Base-by-base conservation (phyloP, 371 early-diverging fungal species). In the Actinomucor elegans region DNA sequence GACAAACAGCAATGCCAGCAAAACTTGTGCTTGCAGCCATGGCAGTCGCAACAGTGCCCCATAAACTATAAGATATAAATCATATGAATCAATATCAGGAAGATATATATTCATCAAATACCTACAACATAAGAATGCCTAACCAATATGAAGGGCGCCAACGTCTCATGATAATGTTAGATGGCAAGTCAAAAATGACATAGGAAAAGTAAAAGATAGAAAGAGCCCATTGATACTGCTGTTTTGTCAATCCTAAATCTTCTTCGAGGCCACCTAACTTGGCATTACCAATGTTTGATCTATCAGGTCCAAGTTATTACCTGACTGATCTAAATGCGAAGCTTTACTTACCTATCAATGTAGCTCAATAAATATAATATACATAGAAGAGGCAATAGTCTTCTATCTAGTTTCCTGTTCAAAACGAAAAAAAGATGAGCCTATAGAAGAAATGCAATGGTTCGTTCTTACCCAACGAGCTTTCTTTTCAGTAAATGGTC, bases 211-310 rank as follows among this genome's bases (percentile, higher is more conserved):
- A 57, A 36, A 55, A 60, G 23, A 61, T 63, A 38, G 66, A 55
- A 29, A 72, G 33, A 32, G 55, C 34, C 62, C 60, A 60, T 31
- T 52, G 35, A 36, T 64, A 74, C 28, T 74, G 47, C 31, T 46
- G 23, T 3, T 33, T 33, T 0, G 67, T 51, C 58, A 71, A 37
- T 9, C 51, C 11, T 43, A 71, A 37, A 28, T 72, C 72, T 24
- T 35, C 45, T 20, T 57, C 44, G 11, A 75, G 43, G n/a, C 72
- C 72, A 27, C 61, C 76, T 0, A 75, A 48, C 44, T 66, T 75
- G 1, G 76, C 76, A 46, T 75, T 75, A 32, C 71, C 72, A 47
- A 75, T 75, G 48, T 71, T 75, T 21, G 69, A 69, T 46, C 73
- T 69, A 40, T 51, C 3, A 15, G 17, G n/a, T n/a, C n/a, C n/a